A percentile compares a stretch with the other conserved stretches of the same genome.
phyloP scores from a whole-genome alignment of 73 alveolate genomes.

The Blepharisma japonicum region DNA sequence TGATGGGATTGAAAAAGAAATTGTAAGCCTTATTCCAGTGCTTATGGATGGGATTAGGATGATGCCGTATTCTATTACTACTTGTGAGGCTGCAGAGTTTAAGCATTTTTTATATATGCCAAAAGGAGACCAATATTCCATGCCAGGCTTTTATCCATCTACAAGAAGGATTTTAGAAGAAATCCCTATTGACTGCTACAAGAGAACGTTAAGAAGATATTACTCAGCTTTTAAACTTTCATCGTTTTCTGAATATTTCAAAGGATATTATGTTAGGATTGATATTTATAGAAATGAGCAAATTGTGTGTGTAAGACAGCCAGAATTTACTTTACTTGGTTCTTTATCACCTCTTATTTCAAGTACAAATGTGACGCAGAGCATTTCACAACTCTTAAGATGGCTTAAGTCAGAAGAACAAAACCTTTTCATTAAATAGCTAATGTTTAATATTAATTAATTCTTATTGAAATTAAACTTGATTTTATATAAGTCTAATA shows the following conservation, averaged over 20 bases:
- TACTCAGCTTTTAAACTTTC: neutral
- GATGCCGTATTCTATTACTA: constrained; percentile 17
- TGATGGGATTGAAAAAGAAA: constrained; percentile 16
- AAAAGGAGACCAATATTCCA: constrained; percentile 11
- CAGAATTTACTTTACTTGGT: neutral
- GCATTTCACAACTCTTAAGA: neutral
- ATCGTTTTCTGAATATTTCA: neutral
- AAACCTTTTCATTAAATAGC: neutral
- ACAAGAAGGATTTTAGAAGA: neutral
- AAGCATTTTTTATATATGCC: constrained; percentile 17
- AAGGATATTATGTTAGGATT: constrained; percentile 6
- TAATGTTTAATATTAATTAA: too few species aligned
- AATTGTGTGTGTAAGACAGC: neutral
- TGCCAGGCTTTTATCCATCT: neutral
- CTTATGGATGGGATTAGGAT: neutral
- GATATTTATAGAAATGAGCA: constrained; percentile 23
- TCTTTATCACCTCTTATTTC: neutral
- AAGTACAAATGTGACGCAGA: neutral
- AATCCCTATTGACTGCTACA: neutral
- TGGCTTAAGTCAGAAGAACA: constrained; percentile 23
- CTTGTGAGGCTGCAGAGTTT: neutral
- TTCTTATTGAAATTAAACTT: too few species aligned
- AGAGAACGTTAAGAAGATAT: neutral
- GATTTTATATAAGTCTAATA: too few species aligned
- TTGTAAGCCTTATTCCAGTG: neutral